Percentiles rank a stretch among this genome's conserved stretches.
Evolutionary conservation across 192 early-diverging fungal genomes (phyloP).

Genomic region (Coemansia sp.): DNA sequence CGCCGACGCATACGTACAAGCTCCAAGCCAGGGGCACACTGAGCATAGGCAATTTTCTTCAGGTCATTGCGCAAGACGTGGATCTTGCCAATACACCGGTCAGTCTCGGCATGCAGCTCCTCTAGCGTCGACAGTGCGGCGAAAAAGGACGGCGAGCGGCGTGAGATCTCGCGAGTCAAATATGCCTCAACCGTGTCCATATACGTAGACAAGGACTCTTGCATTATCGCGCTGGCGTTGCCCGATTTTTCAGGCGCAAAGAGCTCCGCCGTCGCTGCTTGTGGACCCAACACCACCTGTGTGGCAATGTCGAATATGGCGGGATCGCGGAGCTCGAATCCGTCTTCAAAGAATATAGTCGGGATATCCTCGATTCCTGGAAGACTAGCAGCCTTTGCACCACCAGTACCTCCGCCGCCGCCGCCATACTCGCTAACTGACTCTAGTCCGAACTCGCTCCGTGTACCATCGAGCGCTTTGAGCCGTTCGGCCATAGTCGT

Average conservation of each 20-base stretch:
- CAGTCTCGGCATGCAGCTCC: conserved; percentile 88
- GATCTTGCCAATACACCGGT: conserved; percentile 87
- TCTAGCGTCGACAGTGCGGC: conserved; percentile 90
- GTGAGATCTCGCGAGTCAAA: conserved; percentile 91
- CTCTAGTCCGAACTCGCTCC: conserved; percentile 60
- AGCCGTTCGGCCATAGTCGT: conserved; percentile 56
- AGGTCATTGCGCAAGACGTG: conserved; percentile 73
- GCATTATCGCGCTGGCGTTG: conserved; percentile 70
- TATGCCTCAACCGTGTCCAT: conserved; percentile 94
- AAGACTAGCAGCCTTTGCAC: conserved; percentile 18
- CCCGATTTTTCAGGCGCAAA: conserved; percentile 54
- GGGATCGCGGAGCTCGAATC: conserved; percentile 89
- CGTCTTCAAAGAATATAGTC: conserved; percentile 78
- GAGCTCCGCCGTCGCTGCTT: conserved; percentile 39
- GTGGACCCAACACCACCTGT: conserved; percentile 70
- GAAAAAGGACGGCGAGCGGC: conserved; percentile 94
- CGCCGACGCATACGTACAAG: conserved; percentile 80
- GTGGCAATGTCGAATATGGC: conserved; percentile 79
- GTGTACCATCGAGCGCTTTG: conserved; percentile 46
- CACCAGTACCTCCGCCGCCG: conserved; percentile 16
- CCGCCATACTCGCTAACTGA: conserved; percentile 40
- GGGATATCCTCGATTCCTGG: conserved; percentile 84
- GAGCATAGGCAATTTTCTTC: conserved; percentile 60
- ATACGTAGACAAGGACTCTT: conserved; percentile 88
- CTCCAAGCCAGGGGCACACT: conserved; percentile 76